Evolutionary conservation across 768 basidiomycete species (phyloP), one percentile per base, ranked within the genome.

Genomic region (Mycena crocata): DNA sequence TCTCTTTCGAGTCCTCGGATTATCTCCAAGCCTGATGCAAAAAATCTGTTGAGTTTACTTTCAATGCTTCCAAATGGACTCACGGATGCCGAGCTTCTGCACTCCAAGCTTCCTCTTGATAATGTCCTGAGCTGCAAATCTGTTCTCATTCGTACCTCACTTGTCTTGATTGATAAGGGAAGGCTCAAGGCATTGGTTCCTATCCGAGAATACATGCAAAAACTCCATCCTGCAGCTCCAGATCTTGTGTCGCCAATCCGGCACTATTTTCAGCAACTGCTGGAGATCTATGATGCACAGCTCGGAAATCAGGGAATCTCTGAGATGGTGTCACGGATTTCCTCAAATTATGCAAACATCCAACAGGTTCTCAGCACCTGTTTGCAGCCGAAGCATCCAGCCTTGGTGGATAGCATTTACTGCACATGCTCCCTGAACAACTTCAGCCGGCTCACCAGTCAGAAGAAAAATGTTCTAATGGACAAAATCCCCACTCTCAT

Each of bases 11-110:
- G 60, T 24, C 60, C 60, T 9, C 13, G 60, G 7, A 51, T 62
- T 32, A 37, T 4, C 12, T 23, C 48, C n/a, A 28, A 9, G 48
- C 60, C 31, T 7, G n/a, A 46, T 14, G 23, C 45, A 46, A 19
- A 37, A 19, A 35, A 50, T 37, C 60, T 62, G 4, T 24, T 62
- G 2, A 62, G 60, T n/a, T 35, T 62, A 9, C 37, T 62, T 7
- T 50, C 61, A 10, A 28, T 56, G 17, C 62, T 63, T 34, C 62
- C 62, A 2, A 54, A 64, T 48, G 62, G 62, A 8, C 34, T 64
- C 19, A 42, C 62, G 12, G 54, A 64, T 39, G 23, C 23, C 31
- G 54, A 64, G n/a, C 45, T 64, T 1, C n/a, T 35, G 6, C 62
- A 64, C 5, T 34, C 30, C 32, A 31, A 55, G 13, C 28, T 56